Conservation (phyloP, 352 stramenopile species). For the Globisporangium yorkense region DNA sequence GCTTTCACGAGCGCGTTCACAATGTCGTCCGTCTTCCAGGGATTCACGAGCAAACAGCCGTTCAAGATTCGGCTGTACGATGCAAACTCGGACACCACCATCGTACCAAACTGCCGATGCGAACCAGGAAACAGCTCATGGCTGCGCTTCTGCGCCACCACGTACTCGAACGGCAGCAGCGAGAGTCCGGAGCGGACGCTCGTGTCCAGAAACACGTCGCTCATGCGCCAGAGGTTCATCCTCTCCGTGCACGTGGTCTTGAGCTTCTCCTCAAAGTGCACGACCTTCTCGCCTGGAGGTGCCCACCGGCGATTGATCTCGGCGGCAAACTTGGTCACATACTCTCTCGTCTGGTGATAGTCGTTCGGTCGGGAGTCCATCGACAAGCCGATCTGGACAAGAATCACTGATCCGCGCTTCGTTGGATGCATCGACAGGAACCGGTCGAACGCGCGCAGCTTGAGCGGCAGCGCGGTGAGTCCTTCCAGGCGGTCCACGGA, state of each 20-base stretch:
- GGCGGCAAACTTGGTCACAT: conserved; percentile 86
- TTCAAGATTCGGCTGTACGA: conserved; percentile 95
- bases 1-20: conserved; percentile 58
- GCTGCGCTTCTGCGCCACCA: conserved; percentile 57
- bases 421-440: conserved; percentile 90
- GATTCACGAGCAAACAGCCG: conserved; percentile 96
- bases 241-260: conserved; percentile 66
- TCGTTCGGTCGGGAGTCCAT: conserved; percentile 86
- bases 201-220: conserved; percentile 65
- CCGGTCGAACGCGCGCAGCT: conserved; percentile 94
- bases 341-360: conserved; percentile 89
- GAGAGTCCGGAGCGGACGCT: conserved; percentile 62
- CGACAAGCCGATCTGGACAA: conserved; percentile 71
- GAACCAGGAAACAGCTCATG: conserved; percentile 22
- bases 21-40: conserved; percentile 93
- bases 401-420: conserved; percentile 58
- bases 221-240: conserved; percentile 62
- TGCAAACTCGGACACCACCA: conserved; percentile 96
- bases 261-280: conserved; percentile 64
- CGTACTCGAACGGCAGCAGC: conserved; percentile 74
- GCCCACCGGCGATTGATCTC: conserved; percentile 90
- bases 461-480: conserved; percentile 94
- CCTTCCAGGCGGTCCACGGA: conserved; percentile 94
- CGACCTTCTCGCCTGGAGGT: conserved; percentile 42
- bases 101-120: conserved; percentile 60